Evolutionary conservation across 1,284 basidiomycete genomes (phyloP), one percentile per base, ranked within the genome.

Genomic region (Moniliophthora roreri): DNA sequence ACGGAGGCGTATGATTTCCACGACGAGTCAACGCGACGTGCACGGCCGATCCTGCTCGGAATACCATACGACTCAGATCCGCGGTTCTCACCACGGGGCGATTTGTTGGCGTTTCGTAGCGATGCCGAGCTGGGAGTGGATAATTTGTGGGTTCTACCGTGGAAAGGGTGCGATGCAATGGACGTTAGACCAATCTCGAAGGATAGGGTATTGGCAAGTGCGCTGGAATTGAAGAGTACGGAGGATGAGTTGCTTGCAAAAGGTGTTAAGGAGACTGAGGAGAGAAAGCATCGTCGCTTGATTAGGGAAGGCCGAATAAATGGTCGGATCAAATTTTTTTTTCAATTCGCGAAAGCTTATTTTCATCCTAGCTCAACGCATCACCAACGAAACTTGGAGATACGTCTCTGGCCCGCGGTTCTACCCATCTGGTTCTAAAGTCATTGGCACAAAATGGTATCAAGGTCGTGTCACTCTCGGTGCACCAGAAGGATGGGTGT

Each of bases 371-470:
- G 86, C 80, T 38, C 74, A 74, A 45, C 80, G 83, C 16, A 74
- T 89, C 47, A 87, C 86, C 2, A 89, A 89, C 58, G 86, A 89
- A 64, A 88, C 87, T 0, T 88, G 80, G 58, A 77, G 85, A 61
- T 87, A 77, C 77, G 75, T 88, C 4, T 78, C 81, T 23, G 85
- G 87, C 56, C 74, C 84, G 7, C 80, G 84, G 39, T 88, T 86
- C 71, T 84, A 89, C 61, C 82, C 85, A 4, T 81, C 78, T 11
- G 84, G 83, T 1, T 60, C 65, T 13, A 81, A 74, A 56, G 64
- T 89, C n/a, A 68, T 88, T 50, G 83, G 86, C 7, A 87, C 85
- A 8, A 89, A 89, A 63, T 87, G 87, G 85, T 87, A 85, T 59
- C 85, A 81, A 18, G 80, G 79, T 8, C 61, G 54, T 4, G 79